Base-by-base conservation (phyloP, 768 basidiomycete genomes). In the Clitopilus passeckerianus region DNA sequence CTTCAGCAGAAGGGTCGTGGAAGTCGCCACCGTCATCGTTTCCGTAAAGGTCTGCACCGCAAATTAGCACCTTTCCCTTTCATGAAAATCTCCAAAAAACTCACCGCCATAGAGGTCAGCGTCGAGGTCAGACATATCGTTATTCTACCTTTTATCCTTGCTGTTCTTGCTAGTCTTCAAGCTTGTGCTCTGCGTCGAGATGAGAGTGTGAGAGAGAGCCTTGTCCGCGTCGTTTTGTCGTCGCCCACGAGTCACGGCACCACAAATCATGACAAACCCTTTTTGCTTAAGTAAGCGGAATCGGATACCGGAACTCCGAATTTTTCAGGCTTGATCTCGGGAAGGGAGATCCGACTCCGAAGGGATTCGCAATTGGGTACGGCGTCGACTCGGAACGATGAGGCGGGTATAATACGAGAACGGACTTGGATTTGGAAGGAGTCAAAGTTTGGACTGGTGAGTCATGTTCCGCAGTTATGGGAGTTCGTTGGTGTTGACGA, bases 81-180 rank as follows among this genome's bases (percentile, higher is more conserved):
- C n/a, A 41, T 41, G 14, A n/a, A 14, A 41, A 41, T n/a, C n/a
- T 41, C 37, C n/a, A 12, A n/a, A 22, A 30, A 30, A 68, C 86
- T 59, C 70, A 91, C 93, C 93, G 67, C 91, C 91, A 68, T 95
- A 95, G 57, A 94, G 82, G 72, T 94, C 93, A 74, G 90, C 90
- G 72, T 93, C 90, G 72, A 91, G 87, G 76, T 91, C 90, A 63
- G 87, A 86, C 89, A 89, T 89, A 66, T 63, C 64, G 70, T 66
- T 71, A 69, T 60, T 58, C 50, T 60, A 66, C 61, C 56, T 56
- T 53, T 65, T 63, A 60, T 59, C 30, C 59, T 53, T 56, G 61
- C 56, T 50, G 63, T 63, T 60, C 58, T 56, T 58, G 53, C 30
- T 63, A 56, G 62, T 63, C 63, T 66, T 61, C 64, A 65, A 65